A percentile compares a stretch with the other conserved stretches of the same genome.
Conservation (phyloP, 2,329 filamentous ascomycete species). For the Cercospora sojina region DNA sequence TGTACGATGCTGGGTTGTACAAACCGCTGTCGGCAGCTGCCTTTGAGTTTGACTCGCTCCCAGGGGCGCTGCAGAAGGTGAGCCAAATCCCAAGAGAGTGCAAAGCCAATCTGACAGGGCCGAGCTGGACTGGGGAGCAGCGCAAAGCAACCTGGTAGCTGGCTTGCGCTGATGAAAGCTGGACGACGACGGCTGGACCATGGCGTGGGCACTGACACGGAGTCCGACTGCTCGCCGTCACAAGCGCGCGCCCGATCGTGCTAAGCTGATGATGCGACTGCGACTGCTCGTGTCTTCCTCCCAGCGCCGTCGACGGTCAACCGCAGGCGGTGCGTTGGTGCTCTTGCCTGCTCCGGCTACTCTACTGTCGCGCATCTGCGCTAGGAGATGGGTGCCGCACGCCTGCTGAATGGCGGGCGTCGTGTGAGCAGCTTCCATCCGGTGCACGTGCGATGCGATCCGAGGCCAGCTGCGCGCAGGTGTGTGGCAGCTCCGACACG, state of each 20-base stretch:
- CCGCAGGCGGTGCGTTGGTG: conserved; percentile 2
- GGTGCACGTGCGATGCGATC: not conserved
- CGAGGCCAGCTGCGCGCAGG: not conserved
- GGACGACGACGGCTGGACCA: conserved; percentile 17
- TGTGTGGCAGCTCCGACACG: conserved; percentile 19
- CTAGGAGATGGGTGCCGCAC: conserved; percentile 28
- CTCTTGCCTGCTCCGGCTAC: conserved; percentile 21
- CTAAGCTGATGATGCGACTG: conserved; percentile 16
- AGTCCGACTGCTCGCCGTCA: not conserved
- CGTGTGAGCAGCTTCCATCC: not conserved
- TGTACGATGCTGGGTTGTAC: not conserved
- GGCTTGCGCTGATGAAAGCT: conserved; percentile 20
- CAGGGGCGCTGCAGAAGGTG: conserved; percentile 22
- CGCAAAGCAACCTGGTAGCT: conserved; percentile 21
- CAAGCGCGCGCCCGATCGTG: conserved; percentile 16
- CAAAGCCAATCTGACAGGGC: conserved; percentile 29
- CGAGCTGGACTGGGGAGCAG: conserved; percentile 19
- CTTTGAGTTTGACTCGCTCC: conserved; percentile 25
- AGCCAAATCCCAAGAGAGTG: conserved; percentile 24
- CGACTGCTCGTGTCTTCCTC: conserved; percentile 22
- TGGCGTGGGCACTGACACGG: conserved; percentile 15
- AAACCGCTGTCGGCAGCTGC: conserved; percentile 28
- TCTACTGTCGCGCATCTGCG: conserved; percentile 12
- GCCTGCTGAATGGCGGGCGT: conserved; percentile 19
- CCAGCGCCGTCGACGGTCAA: conserved; percentile 5